Base-by-base conservation (phyloP, 1,284 basidiomycete species). In the Apiotrichum akiyoshidainum region DNA sequence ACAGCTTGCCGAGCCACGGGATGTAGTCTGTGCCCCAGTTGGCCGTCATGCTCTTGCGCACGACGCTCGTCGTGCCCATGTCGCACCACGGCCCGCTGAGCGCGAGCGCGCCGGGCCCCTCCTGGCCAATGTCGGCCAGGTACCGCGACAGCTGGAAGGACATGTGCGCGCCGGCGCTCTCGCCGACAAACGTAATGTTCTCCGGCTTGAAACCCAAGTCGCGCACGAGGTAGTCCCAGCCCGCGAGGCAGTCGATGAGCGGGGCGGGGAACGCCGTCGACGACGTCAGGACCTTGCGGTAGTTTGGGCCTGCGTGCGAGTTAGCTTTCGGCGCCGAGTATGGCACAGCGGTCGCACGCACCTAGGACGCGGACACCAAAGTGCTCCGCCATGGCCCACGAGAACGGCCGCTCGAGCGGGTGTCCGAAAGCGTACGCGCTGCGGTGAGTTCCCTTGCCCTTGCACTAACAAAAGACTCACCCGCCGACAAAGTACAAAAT, bases 401-500 rank as follows among this genome's bases (percentile, higher is more conserved):
- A 47, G 14, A 61, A 50, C 8, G 48, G 54, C 7, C 55, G 56
- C 59, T 60, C 58, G 26, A 59, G 33, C 1, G 63, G 59, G 48
- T 64, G 63, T 2, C 63, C 63, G 13, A 54, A 42, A 6, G 44
- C 55, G 39, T 63, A 63, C 16, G 41, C 61, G 13, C 61, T 57
- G 33, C 13, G 2, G 26, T 31, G 4, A 3, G 37, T 5, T 55
- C 35, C 49, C 56, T n/a, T n/a, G n/a, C n/a, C 44, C 2, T 19
- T 12, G 12, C 8, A 17, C 4, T 13, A 13, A 1, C 16, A 1
- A 6, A n/a, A 10, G 3, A 42, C 60, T 48, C 47, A 59, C 58
- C 61, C 61, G 33, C 64, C 55, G 34, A 52, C 55, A 35, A 68
- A 59, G 56, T 71, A 70, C n/a, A 71, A 47, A 21, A 71, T 59